These are phyloP conservation scores for Castanospermum australe DNA, from an alignment of 306 rosid genomes.

Conservation along the genomic window DNA sequence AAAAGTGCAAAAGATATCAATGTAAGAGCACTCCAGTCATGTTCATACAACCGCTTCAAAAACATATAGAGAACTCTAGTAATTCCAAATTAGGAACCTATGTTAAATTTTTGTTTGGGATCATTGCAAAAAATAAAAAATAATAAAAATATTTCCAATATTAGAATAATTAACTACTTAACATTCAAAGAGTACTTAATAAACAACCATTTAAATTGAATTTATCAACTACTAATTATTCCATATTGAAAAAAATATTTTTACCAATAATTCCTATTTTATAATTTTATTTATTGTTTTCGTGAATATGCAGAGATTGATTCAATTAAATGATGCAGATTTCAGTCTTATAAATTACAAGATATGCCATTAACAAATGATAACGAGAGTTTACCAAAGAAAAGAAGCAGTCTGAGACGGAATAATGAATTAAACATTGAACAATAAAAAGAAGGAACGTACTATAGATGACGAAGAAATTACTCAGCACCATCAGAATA, in stretches of 20 bases:
- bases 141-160: background rate
- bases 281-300: background rate
- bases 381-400: background rate
- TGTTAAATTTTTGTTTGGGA: background rate
- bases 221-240: background rate
- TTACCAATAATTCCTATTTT: background rate
- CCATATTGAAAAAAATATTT: background rate
- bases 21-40: background rate
- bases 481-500: background rate
- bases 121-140: background rate
- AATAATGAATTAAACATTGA: background rate
- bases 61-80: background rate
- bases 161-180: background rate
- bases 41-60: background rate
- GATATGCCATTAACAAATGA: background rate
- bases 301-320: background rate
- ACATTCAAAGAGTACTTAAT: background rate
- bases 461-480: background rate
- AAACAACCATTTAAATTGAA: background rate
- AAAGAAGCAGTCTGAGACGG: background rate
- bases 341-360: background rate
- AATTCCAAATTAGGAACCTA: background rate
- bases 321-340: background rate
- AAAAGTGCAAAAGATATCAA: background rate
- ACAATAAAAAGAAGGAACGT: background rate